These are phyloP conservation scores for Diaporthe longicolla DNA, from an alignment of 2,329 filamentous ascomycete species.

Conservation along the genomic window DNA sequence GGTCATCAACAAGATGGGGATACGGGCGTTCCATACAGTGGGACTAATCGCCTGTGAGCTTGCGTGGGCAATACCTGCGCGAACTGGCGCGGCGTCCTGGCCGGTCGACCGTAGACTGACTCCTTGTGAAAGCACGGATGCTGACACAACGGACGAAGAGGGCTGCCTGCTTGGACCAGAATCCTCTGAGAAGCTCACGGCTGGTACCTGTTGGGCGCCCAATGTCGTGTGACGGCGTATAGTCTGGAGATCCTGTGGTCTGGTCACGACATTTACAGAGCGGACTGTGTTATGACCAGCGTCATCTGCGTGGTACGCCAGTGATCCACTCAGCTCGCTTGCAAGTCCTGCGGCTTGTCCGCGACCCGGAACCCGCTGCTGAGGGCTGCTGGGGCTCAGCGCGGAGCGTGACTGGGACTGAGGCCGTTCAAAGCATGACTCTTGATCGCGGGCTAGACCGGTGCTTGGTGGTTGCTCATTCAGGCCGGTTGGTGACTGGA, in stretches of 20 bases:
- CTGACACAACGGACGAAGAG: background rate
- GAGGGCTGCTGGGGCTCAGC: background rate
- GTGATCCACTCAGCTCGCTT: constrained; percentile 14
- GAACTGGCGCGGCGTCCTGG: background rate
- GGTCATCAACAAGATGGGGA: background rate
- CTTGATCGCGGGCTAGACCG: constrained; percentile 21
- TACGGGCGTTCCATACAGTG: constrained; percentile 29
- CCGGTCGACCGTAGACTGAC: constrained; percentile 1
- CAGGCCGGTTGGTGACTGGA: constrained; percentile 12
- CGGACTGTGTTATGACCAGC: constrained; percentile 15
- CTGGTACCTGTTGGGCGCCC: background rate
- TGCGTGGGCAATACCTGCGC: constrained; percentile 21
- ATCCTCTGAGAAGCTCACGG: background rate
- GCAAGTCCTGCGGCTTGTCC: background rate
- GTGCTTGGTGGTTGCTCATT: constrained; percentile 15
- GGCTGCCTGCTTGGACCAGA: constrained; percentile 18
- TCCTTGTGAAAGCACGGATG: constrained; percentile 19
- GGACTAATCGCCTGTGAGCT: constrained; percentile 30
- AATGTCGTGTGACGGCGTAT: background rate
- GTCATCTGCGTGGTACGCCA: constrained; percentile 37
- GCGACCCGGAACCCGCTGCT: constrained; percentile 22
- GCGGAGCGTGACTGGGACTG: constrained; percentile 16
- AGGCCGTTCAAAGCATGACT: constrained; percentile 31
- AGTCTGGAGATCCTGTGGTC: background rate
- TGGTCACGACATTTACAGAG: constrained; percentile 3